These are phyloP conservation scores for Synchytrium microbalum DNA, from an alignment of 371 early-diverging fungal species.

Conservation along the genomic window DNA sequence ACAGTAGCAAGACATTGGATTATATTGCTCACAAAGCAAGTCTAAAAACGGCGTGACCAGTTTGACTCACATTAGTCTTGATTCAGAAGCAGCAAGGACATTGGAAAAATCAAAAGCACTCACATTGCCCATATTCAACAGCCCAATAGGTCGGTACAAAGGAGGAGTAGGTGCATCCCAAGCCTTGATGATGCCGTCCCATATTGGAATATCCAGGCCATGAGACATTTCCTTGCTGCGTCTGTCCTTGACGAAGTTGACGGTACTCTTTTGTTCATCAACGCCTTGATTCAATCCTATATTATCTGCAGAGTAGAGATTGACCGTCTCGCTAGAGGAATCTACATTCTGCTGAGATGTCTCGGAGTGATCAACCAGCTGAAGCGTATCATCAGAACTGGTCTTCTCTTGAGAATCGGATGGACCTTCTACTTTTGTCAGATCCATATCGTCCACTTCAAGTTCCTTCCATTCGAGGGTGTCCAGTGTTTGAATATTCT, in stretches of 20 bases:
- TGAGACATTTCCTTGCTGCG: too few relatives aligned
- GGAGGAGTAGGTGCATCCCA: background rate
- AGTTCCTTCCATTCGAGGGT: too few relatives aligned
- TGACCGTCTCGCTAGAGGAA: too few relatives aligned
- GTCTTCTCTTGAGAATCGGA: too few relatives aligned
- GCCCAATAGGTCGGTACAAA: background rate
- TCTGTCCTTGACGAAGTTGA: too few relatives aligned
- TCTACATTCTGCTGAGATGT: too few relatives aligned
- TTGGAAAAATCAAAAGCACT: background rate
- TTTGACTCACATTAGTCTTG: background rate
- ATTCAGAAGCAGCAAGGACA: conserved; percentile 1
- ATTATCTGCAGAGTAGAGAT: background rate
- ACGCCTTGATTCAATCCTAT: background rate
- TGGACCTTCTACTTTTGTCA: too few relatives aligned
- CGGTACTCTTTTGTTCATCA: too few relatives aligned
- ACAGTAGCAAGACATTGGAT: conserved; percentile 11
- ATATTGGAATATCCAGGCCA: background rate
- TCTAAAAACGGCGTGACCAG: background rate
- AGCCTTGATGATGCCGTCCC: background rate
- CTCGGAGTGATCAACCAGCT: too few relatives aligned
- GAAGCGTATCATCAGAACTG: too few relatives aligned
- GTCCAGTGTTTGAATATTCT: too few relatives aligned
- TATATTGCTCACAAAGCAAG: conserved; percentile 11
- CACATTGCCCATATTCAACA: conserved; percentile 7
- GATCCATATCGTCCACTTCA: too few relatives aligned